These are phyloP conservation scores for Karstenula rhodostoma DNA, from an alignment of 2,329 filamentous ascomycete species.

Conservation along the genomic window DNA sequence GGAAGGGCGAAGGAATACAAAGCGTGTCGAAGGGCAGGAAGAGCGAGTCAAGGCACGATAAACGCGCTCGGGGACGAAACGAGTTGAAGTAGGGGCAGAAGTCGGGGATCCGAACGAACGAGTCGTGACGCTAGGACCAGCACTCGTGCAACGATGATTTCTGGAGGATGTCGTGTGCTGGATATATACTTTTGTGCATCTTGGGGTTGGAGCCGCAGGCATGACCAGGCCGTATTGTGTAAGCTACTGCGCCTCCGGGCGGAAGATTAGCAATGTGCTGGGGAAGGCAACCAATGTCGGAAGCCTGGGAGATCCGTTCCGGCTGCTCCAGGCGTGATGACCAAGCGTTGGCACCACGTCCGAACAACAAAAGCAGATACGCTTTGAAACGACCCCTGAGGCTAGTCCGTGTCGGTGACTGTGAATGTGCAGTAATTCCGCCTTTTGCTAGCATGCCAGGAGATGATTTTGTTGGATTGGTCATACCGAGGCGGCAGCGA, in stretches of 20 bases:
- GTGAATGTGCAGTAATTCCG: background rate
- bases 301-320: slow-evolving; percentile 5
- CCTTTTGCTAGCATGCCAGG: background rate
- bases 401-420: background rate
- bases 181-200: background rate
- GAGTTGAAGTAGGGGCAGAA: slow-evolving; percentile 1
- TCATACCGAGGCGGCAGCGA: background rate
- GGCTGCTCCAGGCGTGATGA: slow-evolving; percentile 8
- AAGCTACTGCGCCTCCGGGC: background rate
- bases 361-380: background rate
- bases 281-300: background rate
- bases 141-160: background rate
- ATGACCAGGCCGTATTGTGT: background rate
- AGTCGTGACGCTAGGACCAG: background rate
- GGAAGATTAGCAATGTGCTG: slow-evolving; percentile 8
- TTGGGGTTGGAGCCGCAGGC: background rate
- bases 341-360: background rate
- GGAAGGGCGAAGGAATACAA: background rate
- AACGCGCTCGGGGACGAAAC: background rate
- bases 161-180: background rate
- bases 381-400: background rate
- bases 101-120: slow-evolving; percentile 7
- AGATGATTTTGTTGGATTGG: background rate
- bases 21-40: background rate
- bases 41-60: slow-evolving; percentile 3